Evolutionary conservation across 305 asterid genomes (phyloP), one percentile per base, ranked within the genome.

Genomic region (Fraxinus floribunda): DNA sequence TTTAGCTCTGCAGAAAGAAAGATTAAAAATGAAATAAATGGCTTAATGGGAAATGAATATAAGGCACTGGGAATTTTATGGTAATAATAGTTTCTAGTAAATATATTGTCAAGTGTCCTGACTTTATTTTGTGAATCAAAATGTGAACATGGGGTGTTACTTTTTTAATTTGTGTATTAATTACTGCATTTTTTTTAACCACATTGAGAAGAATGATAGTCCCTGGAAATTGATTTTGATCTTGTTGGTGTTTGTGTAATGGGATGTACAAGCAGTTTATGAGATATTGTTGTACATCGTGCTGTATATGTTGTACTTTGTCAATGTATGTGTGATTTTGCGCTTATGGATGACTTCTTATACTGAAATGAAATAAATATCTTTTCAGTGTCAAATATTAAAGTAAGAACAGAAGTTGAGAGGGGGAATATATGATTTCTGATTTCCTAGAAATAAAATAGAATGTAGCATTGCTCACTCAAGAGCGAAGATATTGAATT

Each of bases 141-240:
- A 30, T 39, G 8, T 52, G 79, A 18, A 16, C 60, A 7, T 66
- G 22, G 57, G 60, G 6, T 36, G 41, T 35, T 52, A 10, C 22
- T 38, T 35, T 74, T 20, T 60, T 60, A 36, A 70, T 55, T 4
- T 77, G 76, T 32, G 29, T 20, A 60, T 20, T 22, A 57, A 2
- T 5, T 57, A 57, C 36, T 79, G 44, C 36, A 11, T 13, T 57
- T 18, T 44, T 22, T 22, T 60, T 1, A 2, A 60, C 70, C 1
- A 7, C 30, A 60, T 20, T 60, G 30, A 60, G 15, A 20, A 20
- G 15, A 60, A 60, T 60, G 70, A 52, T 20, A 60, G 70, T 60
- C 30, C 70, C 30, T 18, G 70, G 70, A 5, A 18, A 60, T 29
- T 75, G 78, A 29, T 26, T 85, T 68, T 70, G 84, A 75, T 79